Percentiles rank a stretch among this genome's conserved stretches.
Evolutionary conservation across 2,329 filamentous ascomycete species (phyloP).

Genomic region (Nemania serpens): DNA sequence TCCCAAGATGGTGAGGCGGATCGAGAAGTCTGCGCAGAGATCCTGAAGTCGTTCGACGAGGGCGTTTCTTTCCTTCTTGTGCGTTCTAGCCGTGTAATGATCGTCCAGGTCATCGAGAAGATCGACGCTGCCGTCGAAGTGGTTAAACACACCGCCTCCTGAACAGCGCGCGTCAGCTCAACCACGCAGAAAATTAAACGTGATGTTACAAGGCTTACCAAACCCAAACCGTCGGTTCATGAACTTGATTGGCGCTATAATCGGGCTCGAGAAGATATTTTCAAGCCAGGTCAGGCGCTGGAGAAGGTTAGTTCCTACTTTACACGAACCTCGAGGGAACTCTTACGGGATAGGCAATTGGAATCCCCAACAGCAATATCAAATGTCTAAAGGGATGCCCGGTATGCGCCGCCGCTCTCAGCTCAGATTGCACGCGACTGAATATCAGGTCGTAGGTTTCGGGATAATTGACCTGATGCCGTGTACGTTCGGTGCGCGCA

Average conservation of each 20-base stretch:
- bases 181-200: background rate
- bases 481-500: conserved; percentile 90
- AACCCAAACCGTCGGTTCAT: conserved; percentile 89
- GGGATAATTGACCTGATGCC: conserved; percentile 93
- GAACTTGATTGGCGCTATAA: conserved; percentile 88
- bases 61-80: conserved; percentile 83
- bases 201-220: conserved; percentile 44
- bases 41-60: conserved; percentile 82
- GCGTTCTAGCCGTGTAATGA: conserved; percentile 90
- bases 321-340: conserved; percentile 38
- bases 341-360: conserved; percentile 78
- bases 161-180: conserved; percentile 7
- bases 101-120: conserved; percentile 92
- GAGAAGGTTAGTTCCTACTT: conserved; percentile 17
- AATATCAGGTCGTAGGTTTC: conserved; percentile 89
- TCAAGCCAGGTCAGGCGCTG: conserved; percentile 93
- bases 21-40: conserved; percentile 82
- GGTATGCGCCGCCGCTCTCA: conserved; percentile 66
- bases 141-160: conserved; percentile 85
- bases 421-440: conserved; percentile 72
- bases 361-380: conserved; percentile 84
- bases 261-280: conserved; percentile 83
- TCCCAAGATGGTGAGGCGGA: conserved; percentile 88
- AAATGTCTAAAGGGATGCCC: conserved; percentile 86
- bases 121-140: conserved; percentile 92